Conservation (phyloP, 1,284 basidiomycete genomes). For the Ceratobasidium theobromae region DNA sequence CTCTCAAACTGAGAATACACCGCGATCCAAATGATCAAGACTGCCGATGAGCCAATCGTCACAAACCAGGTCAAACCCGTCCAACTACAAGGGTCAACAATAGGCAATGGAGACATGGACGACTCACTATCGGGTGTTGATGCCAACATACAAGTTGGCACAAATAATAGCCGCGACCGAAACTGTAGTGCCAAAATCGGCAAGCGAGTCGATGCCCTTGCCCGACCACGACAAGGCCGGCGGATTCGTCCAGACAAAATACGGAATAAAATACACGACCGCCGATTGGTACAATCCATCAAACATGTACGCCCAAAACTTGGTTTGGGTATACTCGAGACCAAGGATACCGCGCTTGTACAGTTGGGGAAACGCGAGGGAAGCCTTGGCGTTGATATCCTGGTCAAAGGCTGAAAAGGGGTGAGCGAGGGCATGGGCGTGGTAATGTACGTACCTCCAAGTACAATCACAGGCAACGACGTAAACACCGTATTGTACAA, state of each 20-base stretch:
- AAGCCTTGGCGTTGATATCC: constrained; percentile 88
- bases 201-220: constrained; percentile 71
- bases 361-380: constrained; percentile 88
- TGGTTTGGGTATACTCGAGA: constrained; percentile 85
- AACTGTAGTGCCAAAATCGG: constrained; percentile 92
- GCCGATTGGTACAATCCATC: constrained; percentile 93
- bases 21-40: constrained; percentile 82
- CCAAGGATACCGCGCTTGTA: constrained; percentile 92
- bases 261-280: constrained; percentile 90
- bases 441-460: constrained; percentile 65
- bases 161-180: constrained; percentile 83
- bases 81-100: constrained; percentile 60
- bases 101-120: constrained; percentile 21
- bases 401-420: constrained; percentile 82
- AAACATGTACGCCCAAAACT: constrained; percentile 94
- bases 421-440: constrained; percentile 29
- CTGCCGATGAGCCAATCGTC: constrained; percentile 73
- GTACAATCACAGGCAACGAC: constrained; percentile 85
- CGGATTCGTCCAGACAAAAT: constrained; percentile 70
- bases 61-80: constrained; percentile 82
- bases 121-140: constrained; percentile 84
- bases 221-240: constrained; percentile 66
- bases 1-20: constrained; percentile 78
- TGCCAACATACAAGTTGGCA: constrained; percentile 85
- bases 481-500: constrained; percentile 93